These are phyloP conservation scores for Nakazawaea wickerhamii DNA, from an alignment of 805 yeast species.

Conservation along the genomic window DNA sequence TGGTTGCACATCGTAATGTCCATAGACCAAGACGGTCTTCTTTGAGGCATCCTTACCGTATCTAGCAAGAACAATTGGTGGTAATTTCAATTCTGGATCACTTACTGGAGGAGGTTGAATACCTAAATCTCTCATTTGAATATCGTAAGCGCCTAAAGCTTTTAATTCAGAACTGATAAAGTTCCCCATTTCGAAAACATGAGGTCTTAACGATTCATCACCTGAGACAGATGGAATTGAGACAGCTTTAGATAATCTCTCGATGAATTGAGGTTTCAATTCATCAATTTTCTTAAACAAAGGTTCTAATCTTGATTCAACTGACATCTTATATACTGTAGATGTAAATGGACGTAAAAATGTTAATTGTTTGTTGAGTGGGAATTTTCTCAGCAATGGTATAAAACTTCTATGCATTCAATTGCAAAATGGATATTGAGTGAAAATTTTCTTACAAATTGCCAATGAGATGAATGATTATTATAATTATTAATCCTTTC, in stretches of 20 bases:
- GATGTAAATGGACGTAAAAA: neutral
- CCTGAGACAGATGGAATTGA: slow-evolving; percentile 93
- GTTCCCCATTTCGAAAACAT: slow-evolving; percentile 85
- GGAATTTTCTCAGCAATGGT: neutral
- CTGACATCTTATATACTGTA: slow-evolving; percentile 17
- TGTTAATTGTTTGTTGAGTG: neutral
- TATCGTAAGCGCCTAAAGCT: slow-evolving; percentile 72
- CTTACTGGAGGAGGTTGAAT: slow-evolving; percentile 88
- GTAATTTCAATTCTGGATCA: slow-evolving; percentile 63
- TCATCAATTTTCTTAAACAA: slow-evolving; percentile 61
- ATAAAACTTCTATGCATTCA: neutral
- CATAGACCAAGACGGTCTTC: slow-evolving; percentile 88
- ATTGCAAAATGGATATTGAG: neutral
- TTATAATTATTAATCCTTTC: neutral
- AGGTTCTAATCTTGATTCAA: slow-evolving; percentile 25
- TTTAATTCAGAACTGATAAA: slow-evolving; percentile 68
- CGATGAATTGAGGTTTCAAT: slow-evolving; percentile 68
- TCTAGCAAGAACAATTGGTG: slow-evolving; percentile 92
- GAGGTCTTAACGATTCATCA: slow-evolving; percentile 82
- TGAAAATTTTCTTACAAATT: neutral
- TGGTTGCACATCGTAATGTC: slow-evolving; percentile 98
- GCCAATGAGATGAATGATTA: neutral
- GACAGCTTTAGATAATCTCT: slow-evolving; percentile 75
- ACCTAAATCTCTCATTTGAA: slow-evolving; percentile 80
- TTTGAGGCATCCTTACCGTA: slow-evolving; percentile 77